These are phyloP conservation scores for Fusarium nanum DNA, from an alignment of 2,329 filamentous ascomycete genomes.

Conservation along the genomic window DNA sequence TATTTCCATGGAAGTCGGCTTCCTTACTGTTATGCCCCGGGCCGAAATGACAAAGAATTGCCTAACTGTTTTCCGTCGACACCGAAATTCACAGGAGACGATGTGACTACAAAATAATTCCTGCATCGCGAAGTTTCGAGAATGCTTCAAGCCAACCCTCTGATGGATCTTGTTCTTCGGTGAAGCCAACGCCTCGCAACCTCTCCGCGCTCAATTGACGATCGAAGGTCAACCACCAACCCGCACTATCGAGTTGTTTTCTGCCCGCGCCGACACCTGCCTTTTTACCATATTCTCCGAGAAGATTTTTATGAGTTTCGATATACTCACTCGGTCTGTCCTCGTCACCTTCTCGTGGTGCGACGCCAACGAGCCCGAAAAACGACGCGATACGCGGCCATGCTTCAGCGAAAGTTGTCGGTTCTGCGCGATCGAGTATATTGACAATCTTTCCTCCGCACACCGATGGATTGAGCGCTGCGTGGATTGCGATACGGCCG, in stretches of 20 bases:
- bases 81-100: not conserved
- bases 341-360: not conserved
- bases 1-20: not conserved
- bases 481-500: constrained; percentile 48
- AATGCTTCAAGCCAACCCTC: constrained; percentile 32
- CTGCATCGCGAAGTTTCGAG: not conserved
- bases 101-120: constrained; percentile 1
- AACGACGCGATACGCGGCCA: constrained; percentile 4
- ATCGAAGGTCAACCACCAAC: constrained; percentile 61
- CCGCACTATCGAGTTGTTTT: constrained; percentile 56
- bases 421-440: constrained; percentile 46
- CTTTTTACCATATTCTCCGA: constrained; percentile 28
- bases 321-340: not conserved
- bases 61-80: not conserved
- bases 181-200: constrained; percentile 55
- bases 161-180: constrained; percentile 52
- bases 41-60: not conserved
- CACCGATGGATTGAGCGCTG: constrained; percentile 42
- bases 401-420: constrained; percentile 40
- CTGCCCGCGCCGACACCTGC: constrained; percentile 53
- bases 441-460: constrained; percentile 51
- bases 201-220: constrained; percentile 58
- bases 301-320: not conserved
- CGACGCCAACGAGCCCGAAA: constrained; percentile 3
- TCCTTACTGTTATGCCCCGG: not conserved